These are phyloP conservation scores for Penicillium crystallinum DNA, from an alignment of 495 filamentous ascomycete species.

Conservation along the genomic window DNA sequence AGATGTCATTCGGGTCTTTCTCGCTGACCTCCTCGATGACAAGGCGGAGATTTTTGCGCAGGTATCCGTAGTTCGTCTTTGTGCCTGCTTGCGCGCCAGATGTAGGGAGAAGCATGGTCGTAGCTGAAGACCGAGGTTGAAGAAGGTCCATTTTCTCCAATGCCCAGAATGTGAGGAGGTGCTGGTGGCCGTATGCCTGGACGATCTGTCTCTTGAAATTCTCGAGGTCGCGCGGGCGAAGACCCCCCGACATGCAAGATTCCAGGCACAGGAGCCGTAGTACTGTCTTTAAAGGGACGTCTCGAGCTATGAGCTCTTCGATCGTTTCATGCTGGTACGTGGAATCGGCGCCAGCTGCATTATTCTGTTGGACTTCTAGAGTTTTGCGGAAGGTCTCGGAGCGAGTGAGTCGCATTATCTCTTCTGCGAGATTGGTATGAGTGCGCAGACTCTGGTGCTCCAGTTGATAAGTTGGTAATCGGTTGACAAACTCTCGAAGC, in stretches of 20 bases:
- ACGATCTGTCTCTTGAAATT: constrained; percentile 81
- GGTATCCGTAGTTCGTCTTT: constrained; percentile 86
- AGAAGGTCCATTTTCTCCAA: constrained; percentile 88
- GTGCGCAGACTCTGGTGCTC: constrained; percentile 89
- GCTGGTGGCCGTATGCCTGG: constrained; percentile 92
- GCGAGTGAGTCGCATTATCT: constrained; percentile 86
- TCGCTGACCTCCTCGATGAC: constrained; percentile 97
- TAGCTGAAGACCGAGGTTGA: constrained; percentile 62
- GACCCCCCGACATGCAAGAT: constrained; percentile 81
- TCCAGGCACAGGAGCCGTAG: constrained; percentile 86
- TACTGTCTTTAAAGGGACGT: constrained; percentile 69
- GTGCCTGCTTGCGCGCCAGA: constrained; percentile 50
- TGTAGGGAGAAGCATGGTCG: constrained; percentile 63
- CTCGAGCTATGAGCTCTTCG: constrained; percentile 87
- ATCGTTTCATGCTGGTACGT: constrained; percentile 83
- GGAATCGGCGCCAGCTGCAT: constrained; percentile 86
- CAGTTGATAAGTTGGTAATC: constrained; percentile 84
- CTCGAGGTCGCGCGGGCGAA: constrained; percentile 82
- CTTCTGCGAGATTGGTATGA: constrained; percentile 88
- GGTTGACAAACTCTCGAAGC: constrained; percentile 85
- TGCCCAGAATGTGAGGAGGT: constrained; percentile 80
- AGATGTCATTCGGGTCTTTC: constrained; percentile 91
- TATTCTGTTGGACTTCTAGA: constrained; percentile 91
- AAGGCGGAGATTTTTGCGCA: constrained; percentile 78
- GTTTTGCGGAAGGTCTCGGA: constrained; percentile 82